Percentiles rank a stretch among this genome's conserved stretches.
Conservation (phyloP, 140 eudicot genomes). For the Anethum foeniculum region DNA sequence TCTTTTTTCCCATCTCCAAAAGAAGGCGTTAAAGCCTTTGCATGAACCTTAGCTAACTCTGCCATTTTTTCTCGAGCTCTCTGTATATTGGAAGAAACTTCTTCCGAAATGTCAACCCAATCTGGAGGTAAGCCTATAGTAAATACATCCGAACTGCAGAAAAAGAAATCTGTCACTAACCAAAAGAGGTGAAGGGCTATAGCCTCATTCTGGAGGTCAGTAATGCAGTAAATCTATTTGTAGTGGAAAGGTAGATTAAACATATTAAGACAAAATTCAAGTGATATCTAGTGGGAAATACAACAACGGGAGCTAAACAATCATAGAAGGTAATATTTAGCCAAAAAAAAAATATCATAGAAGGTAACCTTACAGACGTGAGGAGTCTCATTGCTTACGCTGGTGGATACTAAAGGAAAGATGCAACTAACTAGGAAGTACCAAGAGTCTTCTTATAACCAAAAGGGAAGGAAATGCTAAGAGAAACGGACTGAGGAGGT, state of each 20-base stretch:
- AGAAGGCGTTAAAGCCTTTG: slow-evolving; percentile 89
- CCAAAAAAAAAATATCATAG: neutral
- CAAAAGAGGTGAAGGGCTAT: neutral
- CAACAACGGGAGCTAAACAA: neutral
- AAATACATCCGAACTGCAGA: slow-evolving; percentile 50
- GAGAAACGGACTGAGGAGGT: neutral
- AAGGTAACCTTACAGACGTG: neutral
- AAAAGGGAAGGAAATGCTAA: neutral
- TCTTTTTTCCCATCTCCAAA: slow-evolving; percentile 93
- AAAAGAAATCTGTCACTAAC: neutral
- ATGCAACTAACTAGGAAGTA: neutral
- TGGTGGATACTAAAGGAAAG: neutral
- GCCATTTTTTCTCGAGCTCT: slow-evolving; percentile 61
- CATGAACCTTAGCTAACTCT: slow-evolving; percentile 86
- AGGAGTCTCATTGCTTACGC: neutral
- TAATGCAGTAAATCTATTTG: neutral
- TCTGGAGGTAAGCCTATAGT: slow-evolving; percentile 91
- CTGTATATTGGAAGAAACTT: slow-evolving; percentile 63
- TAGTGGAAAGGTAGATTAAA: neutral
- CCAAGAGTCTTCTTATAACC: neutral
- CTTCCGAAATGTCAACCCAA: slow-evolving; percentile 93
- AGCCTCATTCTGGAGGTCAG: neutral
- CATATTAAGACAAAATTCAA: neutral
- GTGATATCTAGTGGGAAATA: neutral
- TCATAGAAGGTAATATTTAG: neutral